phyloP scores from a whole-genome alignment of 805 yeast species.

The Starmerella sp. region DNA sequence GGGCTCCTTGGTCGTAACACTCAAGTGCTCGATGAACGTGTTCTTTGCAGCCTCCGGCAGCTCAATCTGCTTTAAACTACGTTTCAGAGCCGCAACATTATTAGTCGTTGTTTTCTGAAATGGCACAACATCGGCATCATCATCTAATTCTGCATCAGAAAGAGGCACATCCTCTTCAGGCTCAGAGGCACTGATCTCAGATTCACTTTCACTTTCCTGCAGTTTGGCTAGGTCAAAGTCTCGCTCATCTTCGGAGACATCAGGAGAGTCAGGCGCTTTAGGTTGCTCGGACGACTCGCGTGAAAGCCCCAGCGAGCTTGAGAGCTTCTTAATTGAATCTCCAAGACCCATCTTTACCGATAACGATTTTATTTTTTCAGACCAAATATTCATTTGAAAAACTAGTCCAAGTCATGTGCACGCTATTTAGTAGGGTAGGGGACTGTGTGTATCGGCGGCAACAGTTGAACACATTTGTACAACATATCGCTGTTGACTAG shows the following conservation, averaged over 20 bases:
- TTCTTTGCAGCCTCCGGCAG: conserved; percentile 46
- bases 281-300: background rate
- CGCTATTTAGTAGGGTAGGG: background rate
- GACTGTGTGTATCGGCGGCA: background rate
- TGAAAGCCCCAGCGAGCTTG: conserved; percentile 21
- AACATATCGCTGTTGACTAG: too few species aligned
- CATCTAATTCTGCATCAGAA: conserved; percentile 84
- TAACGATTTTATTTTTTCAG: background rate
- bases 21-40: conserved; percentile 75
- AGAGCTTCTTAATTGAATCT: conserved; percentile 23
- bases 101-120: conserved; percentile 80
- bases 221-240: conserved; percentile 24
- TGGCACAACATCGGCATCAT: conserved; percentile 91
- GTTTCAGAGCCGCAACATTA: conserved; percentile 58
- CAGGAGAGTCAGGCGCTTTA: background rate
- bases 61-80: conserved; percentile 26
- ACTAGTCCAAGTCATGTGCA: background rate
- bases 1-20: conserved; percentile 48
- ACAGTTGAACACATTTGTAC: background rate
- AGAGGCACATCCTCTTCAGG: conserved; percentile 64
- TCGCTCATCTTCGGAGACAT: conserved; percentile 26
- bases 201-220: conserved; percentile 33
- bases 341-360: conserved; percentile 19
- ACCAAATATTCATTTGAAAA: background rate
- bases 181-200: conserved; percentile 39